Evolutionary conservation across 2,329 filamentous ascomycete species (phyloP).

Genomic region (Pezicula carpinea): DNA sequence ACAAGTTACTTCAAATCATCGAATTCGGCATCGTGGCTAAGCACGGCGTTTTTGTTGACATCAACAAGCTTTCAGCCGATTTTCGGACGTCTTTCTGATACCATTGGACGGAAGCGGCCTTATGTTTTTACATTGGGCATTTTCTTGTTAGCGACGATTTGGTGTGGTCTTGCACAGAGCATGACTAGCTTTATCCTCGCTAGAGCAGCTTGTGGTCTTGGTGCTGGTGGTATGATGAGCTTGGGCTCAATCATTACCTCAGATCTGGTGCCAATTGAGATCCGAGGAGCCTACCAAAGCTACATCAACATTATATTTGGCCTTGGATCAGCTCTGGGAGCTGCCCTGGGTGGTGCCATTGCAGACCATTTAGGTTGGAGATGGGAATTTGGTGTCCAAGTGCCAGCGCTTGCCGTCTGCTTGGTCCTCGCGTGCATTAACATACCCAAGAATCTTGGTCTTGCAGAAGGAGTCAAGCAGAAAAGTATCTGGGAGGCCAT

Average conservation of each 20-base stretch:
- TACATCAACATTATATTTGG: slow-evolving; percentile 65
- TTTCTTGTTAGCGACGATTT: slow-evolving; percentile 61
- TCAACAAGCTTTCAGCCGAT: slow-evolving; percentile 73
- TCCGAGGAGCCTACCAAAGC: slow-evolving; percentile 63
- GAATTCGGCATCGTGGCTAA: slow-evolving; percentile 78
- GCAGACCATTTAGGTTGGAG: slow-evolving; percentile 69
- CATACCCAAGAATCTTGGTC: slow-evolving; percentile 49
- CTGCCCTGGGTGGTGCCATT: slow-evolving; percentile 65
- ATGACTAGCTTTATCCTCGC: slow-evolving; percentile 69
- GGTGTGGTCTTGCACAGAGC: slow-evolving; percentile 63
- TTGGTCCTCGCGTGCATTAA: slow-evolving; percentile 40
- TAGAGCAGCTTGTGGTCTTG: slow-evolving; percentile 65
- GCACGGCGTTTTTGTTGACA: slow-evolving; percentile 72
- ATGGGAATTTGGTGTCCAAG: slow-evolving; percentile 64
- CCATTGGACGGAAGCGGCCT: slow-evolving; percentile 61
- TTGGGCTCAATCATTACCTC: slow-evolving; percentile 68
- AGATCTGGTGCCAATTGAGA: slow-evolving; percentile 68
- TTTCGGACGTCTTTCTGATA: slow-evolving; percentile 69
- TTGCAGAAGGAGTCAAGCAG: slow-evolving; percentile 38
- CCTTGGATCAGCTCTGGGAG: slow-evolving; percentile 53
- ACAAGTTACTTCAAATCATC: slow-evolving; percentile 75
- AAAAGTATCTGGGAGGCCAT: slow-evolving; percentile 43
- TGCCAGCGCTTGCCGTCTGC: slow-evolving; percentile 45
- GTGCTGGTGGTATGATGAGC: slow-evolving; percentile 66
- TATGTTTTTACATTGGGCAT: slow-evolving; percentile 60